Conservation (phyloP, 2,329 filamentous ascomycete species). For the Anthostomella pinea region DNA sequence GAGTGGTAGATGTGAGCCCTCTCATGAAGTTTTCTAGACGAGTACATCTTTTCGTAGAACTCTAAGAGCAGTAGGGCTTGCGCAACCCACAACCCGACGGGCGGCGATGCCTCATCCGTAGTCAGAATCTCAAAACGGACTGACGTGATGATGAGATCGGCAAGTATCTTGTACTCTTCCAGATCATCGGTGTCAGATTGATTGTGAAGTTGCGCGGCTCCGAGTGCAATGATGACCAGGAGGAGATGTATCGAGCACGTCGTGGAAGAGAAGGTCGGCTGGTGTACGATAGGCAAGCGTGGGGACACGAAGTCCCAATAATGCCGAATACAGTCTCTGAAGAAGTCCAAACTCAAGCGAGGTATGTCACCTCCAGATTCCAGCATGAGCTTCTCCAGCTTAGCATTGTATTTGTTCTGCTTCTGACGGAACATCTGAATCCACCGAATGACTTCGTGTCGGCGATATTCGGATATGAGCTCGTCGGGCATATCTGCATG, state of each 20-base stretch:
- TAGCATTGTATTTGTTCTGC: constrained; percentile 39
- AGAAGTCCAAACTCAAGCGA: constrained; percentile 69
- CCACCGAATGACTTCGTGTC: constrained; percentile 43
- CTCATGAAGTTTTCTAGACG: constrained; percentile 78
- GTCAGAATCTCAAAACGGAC: constrained; percentile 83
- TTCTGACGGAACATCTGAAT: constrained; percentile 43
- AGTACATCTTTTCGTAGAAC: constrained; percentile 90
- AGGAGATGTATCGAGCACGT: constrained; percentile 75
- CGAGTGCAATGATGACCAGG: constrained; percentile 79
- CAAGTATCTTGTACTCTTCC: constrained; percentile 45
- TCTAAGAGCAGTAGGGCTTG: constrained; percentile 81
- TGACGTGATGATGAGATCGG: constrained; percentile 63
- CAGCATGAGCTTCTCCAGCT: constrained; percentile 31
- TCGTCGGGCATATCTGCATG: constrained; percentile 41
- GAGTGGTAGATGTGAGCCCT: constrained; percentile 87
- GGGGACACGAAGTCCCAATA: constrained; percentile 87
- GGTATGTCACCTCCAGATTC: constrained; percentile 43
- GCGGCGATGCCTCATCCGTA: constrained; percentile 76
- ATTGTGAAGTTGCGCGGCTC: constrained; percentile 74
- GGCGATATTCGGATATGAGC: constrained; percentile 42
- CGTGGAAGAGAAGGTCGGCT: constrained; percentile 79
- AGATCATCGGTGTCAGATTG: constrained; percentile 52
- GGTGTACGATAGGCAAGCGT: constrained; percentile 83
- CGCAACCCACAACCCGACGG: constrained; percentile 84
- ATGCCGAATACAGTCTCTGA: constrained; percentile 79